These are phyloP conservation scores for Spathaspora sp. DNA, from an alignment of 805 yeast genomes.

Conservation along the genomic window DNA sequence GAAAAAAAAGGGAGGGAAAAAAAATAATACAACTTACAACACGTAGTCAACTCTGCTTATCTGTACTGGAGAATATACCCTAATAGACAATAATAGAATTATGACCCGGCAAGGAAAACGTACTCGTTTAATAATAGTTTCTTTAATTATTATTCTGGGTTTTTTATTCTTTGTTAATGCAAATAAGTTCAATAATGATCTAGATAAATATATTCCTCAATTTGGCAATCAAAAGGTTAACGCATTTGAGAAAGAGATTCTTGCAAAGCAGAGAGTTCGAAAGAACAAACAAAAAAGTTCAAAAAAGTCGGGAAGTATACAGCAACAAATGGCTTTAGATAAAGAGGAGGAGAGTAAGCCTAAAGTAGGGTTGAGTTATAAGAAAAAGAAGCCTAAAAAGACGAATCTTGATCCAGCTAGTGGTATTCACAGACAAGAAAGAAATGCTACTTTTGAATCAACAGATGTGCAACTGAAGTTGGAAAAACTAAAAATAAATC, in stretches of 20 bases:
- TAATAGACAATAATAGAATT: not conserved
- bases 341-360: not conserved
- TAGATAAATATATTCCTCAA: not conserved
- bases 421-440: not conserved
- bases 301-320: not conserved
- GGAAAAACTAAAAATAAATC: not conserved
- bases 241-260: not conserved
- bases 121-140: not conserved
- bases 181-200: not conserved
- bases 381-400: not conserved
- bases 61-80: not conserved
- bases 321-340: not conserved
- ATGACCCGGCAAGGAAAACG: not conserved
- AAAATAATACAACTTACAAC: not conserved
- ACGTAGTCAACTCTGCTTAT: not conserved
- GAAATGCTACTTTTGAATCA: not conserved
- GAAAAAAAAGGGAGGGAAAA: not conserved
- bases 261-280: not conserved
- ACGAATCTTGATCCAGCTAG: not conserved
- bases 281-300: not conserved
- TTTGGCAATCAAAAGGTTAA: not conserved
- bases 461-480: not conserved
- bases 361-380: not conserved
- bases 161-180: not conserved
- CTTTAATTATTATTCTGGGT: not conserved